Base-by-base conservation (phyloP, 2,329 filamentous ascomycete genomes). In the Botrytis fragariae region DNA sequence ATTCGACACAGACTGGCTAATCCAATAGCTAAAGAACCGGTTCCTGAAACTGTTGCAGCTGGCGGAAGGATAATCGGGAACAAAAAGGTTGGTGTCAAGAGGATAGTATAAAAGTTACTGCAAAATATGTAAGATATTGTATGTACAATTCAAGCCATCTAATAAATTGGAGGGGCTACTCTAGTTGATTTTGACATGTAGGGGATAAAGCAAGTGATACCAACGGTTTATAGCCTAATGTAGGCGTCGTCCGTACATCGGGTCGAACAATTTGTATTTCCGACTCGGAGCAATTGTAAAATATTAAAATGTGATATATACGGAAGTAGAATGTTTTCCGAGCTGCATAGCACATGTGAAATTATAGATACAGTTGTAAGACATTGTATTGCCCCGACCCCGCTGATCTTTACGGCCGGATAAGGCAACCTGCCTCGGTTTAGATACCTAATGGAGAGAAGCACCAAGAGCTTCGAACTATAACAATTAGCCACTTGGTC, bases 1-100 rank as follows among this genome's bases (percentile, higher is more conserved):
- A 86, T 90, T 71, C 81, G 87, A 62, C 73, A 81, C 51, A 82
- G 81, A 68, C 78, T 85, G 74, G 73, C 74, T 45, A 77, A 75
- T 35, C 74, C 75, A 25, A 63, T 74, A 2, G 73, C 73, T 10
- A 72, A 69, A 45, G 75, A 78, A 32, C 73, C 77, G 16, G 73
- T 80, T 54, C 77, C 81, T 14, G 80, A 80, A 45, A 77, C 79
- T 61, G 73, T 76, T 12, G 64, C 75, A 70, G 77, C 76, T 51
- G 74, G 75, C 57, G 62, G 62, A 37, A 79, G 57, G 72, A 63
- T 54, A 42, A 20, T 42, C 22, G 71, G n/a, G 59, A 75, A 70
- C 32, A 80, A 78, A 74, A 79, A 65, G 67, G 72, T 80, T 16
- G 73, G 72, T 57, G 76, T 80, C 10, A 79, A 75, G 71, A 73